A percentile compares a stretch with the other conserved stretches of the same genome.
Evolutionary conservation across 805 yeast species (phyloP).

Genomic region (Diddensiella santjacobensis): DNA sequence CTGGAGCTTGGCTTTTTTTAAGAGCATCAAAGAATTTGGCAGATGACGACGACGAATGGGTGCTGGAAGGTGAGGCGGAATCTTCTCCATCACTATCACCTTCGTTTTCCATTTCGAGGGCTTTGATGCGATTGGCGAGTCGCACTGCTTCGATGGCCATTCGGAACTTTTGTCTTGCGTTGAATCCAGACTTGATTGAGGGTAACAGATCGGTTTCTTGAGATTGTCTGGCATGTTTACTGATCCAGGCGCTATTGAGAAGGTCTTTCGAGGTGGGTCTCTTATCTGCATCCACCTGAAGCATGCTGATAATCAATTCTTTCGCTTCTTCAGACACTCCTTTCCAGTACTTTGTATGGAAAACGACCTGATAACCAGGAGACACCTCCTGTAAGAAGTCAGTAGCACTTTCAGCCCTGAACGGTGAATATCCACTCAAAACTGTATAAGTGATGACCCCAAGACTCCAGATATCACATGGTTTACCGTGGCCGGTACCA

Average conservation of each 20-base stretch:
- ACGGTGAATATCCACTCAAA: slow-evolving; percentile 89
- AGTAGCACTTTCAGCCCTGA: slow-evolving; percentile 74
- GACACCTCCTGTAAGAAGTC: slow-evolving; percentile 80
- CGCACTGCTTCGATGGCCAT: slow-evolving; percentile 83
- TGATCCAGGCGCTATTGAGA: slow-evolving; percentile 72
- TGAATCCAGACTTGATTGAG: slow-evolving; percentile 71
- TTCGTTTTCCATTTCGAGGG: slow-evolving; percentile 51
- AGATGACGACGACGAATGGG: background rate
- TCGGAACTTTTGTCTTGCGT: slow-evolving; percentile 77
- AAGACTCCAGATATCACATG: slow-evolving; percentile 93
- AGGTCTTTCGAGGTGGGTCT: slow-evolving; percentile 69
- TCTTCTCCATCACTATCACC: slow-evolving; percentile 51
- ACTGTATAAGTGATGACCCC: slow-evolving; percentile 91
- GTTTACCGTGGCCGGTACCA: slow-evolving; percentile 84
- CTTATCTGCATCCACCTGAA: slow-evolving; percentile 61
- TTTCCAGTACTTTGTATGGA: slow-evolving; percentile 85
- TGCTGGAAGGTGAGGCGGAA: slow-evolving; percentile 26
- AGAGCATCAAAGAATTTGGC: slow-evolving; percentile 6
- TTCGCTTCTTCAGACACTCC: slow-evolving; percentile 77
- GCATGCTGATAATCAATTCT: slow-evolving; percentile 64
- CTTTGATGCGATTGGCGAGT: slow-evolving; percentile 72
- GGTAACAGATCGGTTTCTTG: slow-evolving; percentile 58
- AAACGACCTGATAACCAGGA: slow-evolving; percentile 69
- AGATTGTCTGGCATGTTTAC: slow-evolving; percentile 33
- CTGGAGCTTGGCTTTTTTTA: background rate